Evolutionary conservation across 805 yeast species (phyloP), one percentile per base, ranked within the genome.

Genomic region (Starmerella cellae): DNA sequence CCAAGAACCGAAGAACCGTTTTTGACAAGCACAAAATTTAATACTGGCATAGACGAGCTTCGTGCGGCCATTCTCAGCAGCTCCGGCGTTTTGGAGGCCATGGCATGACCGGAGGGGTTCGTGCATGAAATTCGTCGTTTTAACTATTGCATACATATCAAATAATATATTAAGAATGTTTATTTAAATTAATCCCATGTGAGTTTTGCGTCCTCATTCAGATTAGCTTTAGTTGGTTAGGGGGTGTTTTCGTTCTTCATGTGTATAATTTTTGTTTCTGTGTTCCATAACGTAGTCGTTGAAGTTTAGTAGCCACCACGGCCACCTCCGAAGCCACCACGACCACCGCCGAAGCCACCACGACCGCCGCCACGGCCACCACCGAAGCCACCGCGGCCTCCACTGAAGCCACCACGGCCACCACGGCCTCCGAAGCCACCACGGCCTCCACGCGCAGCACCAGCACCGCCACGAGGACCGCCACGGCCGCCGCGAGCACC

Each of bases 401-500:
- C 64, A 30, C 62, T 45, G 18, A 50, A 44, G 14, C 56, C 56
- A 42, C 63, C 60, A n/a, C 50, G 40, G 34, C 66, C 65, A 17
- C 66, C 59, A 35, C 51, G 44, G 40, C 62, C 59, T 10, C 62
- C 61, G 26, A 62, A 45, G 35, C 42, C 32, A 17, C 57, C 55
- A 23, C 55, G 51, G 17, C 58, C 45, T 33, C 53, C 43, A 22
- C 54, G 55, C 28, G 21, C 55, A 28, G 74, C 68, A 48, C 69
- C 60, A 20, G 64, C 59, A 38, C 70, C 69, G 40, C 72, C 59
- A 30, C 60, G 53, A 30, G 63, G 61, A 36, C 75, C 69, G 37
- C 68, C 63, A 33, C 65, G 53, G 17, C 74, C 73, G 39, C 77
- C 71, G 30, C 74, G 71, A 35, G 75, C 73, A 62, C 80, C 80